Evolutionary conservation across 305 asterid genomes (phyloP).

Genomic region (Fraxinus velutina): DNA sequence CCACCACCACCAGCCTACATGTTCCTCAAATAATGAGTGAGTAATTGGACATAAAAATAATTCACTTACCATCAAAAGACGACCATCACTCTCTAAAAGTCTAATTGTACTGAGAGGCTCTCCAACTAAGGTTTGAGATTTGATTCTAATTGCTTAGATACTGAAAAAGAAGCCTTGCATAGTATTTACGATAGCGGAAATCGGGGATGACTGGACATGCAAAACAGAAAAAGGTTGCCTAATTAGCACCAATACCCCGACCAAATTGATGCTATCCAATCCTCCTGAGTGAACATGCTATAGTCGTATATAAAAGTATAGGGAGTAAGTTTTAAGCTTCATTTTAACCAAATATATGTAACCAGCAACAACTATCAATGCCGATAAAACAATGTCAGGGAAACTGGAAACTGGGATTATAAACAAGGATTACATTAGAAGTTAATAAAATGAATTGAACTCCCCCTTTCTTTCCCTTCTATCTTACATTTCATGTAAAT

Average conservation of each 20-base stretch:
- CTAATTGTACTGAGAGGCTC: background rate
- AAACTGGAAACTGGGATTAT: constrained; percentile 10
- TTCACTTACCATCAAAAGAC: background rate
- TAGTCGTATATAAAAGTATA: background rate
- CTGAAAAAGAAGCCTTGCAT: background rate
- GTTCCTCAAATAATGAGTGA: background rate
- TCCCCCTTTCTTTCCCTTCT: constrained; percentile 2
- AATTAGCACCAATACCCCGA: background rate
- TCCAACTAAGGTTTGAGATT: background rate
- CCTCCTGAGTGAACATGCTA: background rate
- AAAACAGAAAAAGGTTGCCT: background rate
- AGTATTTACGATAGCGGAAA: background rate
- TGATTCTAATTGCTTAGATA: background rate
- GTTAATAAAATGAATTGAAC: constrained; percentile 16
- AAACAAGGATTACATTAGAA: constrained; percentile 9
- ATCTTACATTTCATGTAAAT: constrained; percentile 11
- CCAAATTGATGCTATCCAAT: background rate
- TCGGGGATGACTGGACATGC: background rate
- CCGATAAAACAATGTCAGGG: background rate
- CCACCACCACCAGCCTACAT: background rate
- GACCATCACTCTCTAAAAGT: background rate
- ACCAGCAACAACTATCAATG: background rate
- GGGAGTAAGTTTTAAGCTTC: background rate
- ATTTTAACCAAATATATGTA: background rate
- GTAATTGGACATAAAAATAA: background rate